Conservation (phyloP, 202 grass and related monocot species). For the Brachypodium distachyon region DNA sequence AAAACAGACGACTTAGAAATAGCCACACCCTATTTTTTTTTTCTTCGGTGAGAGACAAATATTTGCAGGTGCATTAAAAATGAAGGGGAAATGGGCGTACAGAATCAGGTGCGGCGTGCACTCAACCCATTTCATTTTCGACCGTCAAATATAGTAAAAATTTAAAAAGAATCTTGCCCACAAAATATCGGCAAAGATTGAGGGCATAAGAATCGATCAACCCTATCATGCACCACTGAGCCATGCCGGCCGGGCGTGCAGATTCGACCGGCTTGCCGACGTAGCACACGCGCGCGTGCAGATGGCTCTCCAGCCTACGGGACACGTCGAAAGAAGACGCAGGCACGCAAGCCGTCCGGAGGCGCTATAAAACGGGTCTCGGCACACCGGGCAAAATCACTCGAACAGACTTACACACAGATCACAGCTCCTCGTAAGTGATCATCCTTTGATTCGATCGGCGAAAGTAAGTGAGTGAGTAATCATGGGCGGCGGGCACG, state of each 20-base stretch:
- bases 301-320: background rate
- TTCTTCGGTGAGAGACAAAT: too few relatives aligned
- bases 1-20: too few relatives aligned
- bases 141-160: background rate
- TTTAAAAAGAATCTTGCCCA: slow-evolving; percentile 3
- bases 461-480: background rate
- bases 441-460: too few relatives aligned
- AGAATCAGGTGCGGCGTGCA: too few relatives aligned
- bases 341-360: too few relatives aligned
- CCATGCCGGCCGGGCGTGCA: background rate
- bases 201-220: background rate
- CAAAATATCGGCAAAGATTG: background rate
- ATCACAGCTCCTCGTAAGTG: too few relatives aligned
- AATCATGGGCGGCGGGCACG: slow-evolving; percentile 32
- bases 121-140: background rate
- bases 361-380: background rate
- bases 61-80: too few relatives aligned
- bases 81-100: too few relatives aligned
- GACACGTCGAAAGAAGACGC: too few relatives aligned
- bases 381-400: background rate
- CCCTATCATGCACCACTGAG: background rate
- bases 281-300: too few relatives aligned
- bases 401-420: too few relatives aligned
- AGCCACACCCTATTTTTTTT: too few relatives aligned
- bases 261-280: background rate